phyloP scores from a whole-genome alignment of 139 green algal genomes.

The Chlamydomonas schloesseri region DNA sequence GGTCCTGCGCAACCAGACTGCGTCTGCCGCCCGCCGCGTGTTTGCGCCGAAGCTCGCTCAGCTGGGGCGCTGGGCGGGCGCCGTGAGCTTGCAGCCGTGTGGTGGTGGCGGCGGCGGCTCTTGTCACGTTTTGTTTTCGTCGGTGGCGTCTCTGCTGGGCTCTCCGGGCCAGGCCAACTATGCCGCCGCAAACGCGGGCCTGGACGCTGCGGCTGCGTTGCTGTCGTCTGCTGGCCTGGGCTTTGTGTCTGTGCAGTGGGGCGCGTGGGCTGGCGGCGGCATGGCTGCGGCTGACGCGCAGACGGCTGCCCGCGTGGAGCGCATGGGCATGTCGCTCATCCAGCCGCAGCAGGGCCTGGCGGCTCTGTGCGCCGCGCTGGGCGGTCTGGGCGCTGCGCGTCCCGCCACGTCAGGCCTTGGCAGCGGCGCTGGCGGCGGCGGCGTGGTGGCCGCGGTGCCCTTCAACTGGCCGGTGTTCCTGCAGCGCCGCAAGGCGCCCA shows the following conservation, averaged over 20 bases:
- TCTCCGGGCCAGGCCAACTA: slow-evolving; percentile 89
- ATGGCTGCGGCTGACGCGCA: slow-evolving; percentile 53
- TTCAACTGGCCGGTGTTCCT: slow-evolving; percentile 50
- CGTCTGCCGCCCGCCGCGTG: slow-evolving; percentile 49
- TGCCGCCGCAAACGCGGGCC: slow-evolving; percentile 78
- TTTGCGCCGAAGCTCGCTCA: slow-evolving; percentile 67
- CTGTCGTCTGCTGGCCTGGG: slow-evolving; percentile 51
- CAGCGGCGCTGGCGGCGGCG: neutral
- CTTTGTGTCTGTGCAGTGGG: slow-evolving; percentile 82
- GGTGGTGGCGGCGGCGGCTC: neutral
- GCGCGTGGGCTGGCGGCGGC: slow-evolving; percentile 78
- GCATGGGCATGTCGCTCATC: slow-evolving; percentile 68
- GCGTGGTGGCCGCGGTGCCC: slow-evolving; percentile 52
- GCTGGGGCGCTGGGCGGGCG: slow-evolving; percentile 8
- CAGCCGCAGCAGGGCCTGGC: slow-evolving; percentile 55
- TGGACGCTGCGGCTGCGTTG: slow-evolving; percentile 65
- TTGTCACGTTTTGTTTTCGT: slow-evolving; percentile 76
- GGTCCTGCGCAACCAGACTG: slow-evolving; percentile 63
- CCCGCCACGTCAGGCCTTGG: neutral
- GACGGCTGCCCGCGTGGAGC: slow-evolving; percentile 44
- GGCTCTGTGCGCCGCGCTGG: slow-evolving; percentile 55
- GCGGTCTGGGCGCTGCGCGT: neutral
- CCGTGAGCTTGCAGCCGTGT: slow-evolving; percentile 41
- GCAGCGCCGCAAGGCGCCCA: neutral
- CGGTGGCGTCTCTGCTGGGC: slow-evolving; percentile 74